phyloP scores from a whole-genome alignment of 768 basidiomycete genomes.

The Basidioascus undulatus region DNA sequence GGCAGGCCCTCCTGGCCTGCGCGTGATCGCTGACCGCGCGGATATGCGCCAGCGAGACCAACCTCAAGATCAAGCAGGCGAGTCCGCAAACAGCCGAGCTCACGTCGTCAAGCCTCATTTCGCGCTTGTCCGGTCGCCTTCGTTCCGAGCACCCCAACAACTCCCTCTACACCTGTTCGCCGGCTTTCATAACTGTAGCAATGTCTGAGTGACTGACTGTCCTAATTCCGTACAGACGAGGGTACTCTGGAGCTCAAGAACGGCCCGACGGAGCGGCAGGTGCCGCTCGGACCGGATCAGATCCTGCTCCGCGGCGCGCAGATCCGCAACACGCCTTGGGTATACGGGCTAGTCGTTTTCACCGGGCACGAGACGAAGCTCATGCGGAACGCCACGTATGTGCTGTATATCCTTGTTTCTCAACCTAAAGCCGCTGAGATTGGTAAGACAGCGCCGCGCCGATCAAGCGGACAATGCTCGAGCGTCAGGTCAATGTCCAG shows the following conservation, averaged over 20 bases:
- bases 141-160: constrained; percentile 95
- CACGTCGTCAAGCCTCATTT: constrained; percentile 50
- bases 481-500: constrained; percentile 83
- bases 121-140: constrained; percentile 50
- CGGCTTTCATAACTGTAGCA: too few relatives aligned
- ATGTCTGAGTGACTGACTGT: too few relatives aligned
- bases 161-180: constrained; percentile 84
- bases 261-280: constrained; percentile 42
- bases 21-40: neutral
- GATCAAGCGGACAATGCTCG: constrained; percentile 88
- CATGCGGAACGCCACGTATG: constrained; percentile 93
- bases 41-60: constrained; percentile 47
- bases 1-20: neutral
- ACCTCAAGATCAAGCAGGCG: constrained; percentile 95
- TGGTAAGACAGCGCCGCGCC: constrained; percentile 51
- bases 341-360: constrained; percentile 78
- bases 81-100: constrained; percentile 54
- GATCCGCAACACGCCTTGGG: constrained; percentile 85
- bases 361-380: constrained; percentile 97
- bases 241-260: too few relatives aligned
- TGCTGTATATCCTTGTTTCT: constrained; percentile 4
- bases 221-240: too few relatives aligned
- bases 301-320: constrained; percentile 84
- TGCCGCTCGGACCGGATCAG: constrained; percentile 86
- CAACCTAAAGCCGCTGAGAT: neutral